These are phyloP conservation scores for Tylopilus subfusipes DNA, from an alignment of 768 basidiomycete species.

Conservation along the genomic window DNA sequence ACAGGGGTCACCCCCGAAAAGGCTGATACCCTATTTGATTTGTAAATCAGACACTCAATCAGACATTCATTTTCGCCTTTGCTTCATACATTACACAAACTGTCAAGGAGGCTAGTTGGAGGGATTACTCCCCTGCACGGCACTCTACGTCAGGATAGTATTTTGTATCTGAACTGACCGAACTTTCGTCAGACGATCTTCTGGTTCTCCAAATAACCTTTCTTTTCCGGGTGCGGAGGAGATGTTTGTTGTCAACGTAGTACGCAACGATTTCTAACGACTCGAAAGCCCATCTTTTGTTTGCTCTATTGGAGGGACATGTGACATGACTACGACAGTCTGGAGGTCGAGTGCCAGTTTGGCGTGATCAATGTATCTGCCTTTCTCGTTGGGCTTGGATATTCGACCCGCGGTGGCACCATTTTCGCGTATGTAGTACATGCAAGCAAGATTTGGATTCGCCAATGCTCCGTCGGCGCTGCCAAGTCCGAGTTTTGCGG, in stretches of 20 bases:
- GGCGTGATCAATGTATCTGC: too few relatives aligned
- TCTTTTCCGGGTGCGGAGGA: conserved; percentile 16
- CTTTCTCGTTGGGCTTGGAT: too few relatives aligned
- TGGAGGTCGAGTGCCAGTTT: too few relatives aligned
- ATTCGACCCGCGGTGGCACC: too few relatives aligned
- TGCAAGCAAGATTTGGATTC: too few relatives aligned
- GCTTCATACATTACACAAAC: conserved; percentile 19
- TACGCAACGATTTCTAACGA: conserved; percentile 13
- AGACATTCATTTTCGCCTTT: conserved; percentile 8
- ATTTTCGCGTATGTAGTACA: too few relatives aligned
- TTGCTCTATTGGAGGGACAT: not conserved
- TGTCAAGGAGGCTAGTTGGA: conserved; percentile 1
- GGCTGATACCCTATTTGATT: conserved; percentile 20
- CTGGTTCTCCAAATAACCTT: conserved; percentile 1
- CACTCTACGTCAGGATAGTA: conserved; percentile 1
- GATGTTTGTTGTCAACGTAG: conserved; percentile 16
- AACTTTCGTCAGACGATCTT: not conserved
- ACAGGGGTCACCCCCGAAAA: not conserved
- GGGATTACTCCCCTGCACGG: not conserved
- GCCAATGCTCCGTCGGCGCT: too few relatives aligned
- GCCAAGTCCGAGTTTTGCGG: too few relatives aligned
- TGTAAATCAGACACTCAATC: conserved; percentile 8
- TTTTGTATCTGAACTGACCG: conserved; percentile 1
- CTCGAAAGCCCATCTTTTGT: conserved; percentile 11
- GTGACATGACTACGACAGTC: too few relatives aligned